Evolutionary conservation across 202 grass and related monocot genomes (phyloP).

Genomic region (Brachypodium distachyon): DNA sequence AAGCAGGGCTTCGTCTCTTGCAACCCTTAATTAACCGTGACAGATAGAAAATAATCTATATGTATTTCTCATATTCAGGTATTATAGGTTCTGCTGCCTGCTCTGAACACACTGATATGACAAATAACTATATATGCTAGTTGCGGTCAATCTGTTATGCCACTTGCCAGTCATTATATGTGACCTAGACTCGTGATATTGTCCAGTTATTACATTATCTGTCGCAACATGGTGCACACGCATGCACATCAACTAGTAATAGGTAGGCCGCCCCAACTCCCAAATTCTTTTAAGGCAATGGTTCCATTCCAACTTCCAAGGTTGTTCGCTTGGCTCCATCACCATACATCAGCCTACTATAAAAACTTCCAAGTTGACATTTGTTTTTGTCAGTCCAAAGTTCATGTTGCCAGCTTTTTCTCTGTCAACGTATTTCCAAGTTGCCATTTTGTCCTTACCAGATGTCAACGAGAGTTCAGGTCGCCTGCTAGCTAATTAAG

Average conservation of each 20-base stretch:
- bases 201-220: no score
- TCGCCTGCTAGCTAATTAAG: background rate
- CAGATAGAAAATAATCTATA: background rate
- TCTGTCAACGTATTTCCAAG: no score
- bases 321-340: constrained; percentile 24
- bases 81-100: background rate
- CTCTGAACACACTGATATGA: constrained; percentile 10
- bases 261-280: no score
- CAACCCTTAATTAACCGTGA: no score
- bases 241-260: background rate
- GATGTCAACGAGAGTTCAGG: no score
- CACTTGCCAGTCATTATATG: constrained; percentile 20
- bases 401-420: no score
- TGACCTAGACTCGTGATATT: constrained; percentile 4
- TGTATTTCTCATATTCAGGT: background rate
- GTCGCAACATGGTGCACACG: background rate
- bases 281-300: background rate
- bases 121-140: background rate
- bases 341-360: constrained; percentile 15
- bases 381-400: background rate
- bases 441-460: no score
- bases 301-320: no score
- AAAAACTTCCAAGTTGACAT: background rate
- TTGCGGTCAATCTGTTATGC: background rate
- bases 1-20: background rate